phyloP scores from a whole-genome alignment of 2,329 filamentous ascomycete genomes.

The Harringtonia aguacate region DNA sequence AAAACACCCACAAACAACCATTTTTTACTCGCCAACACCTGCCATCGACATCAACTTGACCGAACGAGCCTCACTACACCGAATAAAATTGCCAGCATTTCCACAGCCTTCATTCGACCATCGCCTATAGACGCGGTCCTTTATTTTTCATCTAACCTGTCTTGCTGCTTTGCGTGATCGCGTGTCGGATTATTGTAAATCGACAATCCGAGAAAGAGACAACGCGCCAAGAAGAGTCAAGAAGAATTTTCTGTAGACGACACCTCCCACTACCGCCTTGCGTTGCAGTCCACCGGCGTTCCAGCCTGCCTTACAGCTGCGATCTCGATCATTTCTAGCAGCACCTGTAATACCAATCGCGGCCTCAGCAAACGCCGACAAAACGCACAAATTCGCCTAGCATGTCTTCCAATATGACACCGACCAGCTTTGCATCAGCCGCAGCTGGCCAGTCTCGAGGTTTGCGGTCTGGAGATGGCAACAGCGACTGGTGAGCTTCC shows the following conservation, averaged over 20 bases:
- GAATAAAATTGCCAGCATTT: neutral
- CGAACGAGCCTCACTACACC: neutral
- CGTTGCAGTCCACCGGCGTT: neutral
- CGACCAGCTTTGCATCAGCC: conserved; percentile 76
- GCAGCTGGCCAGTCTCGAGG: conserved; percentile 65
- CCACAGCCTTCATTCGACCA: neutral
- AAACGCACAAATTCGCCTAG: conserved; percentile 11
- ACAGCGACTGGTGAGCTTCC: conserved; percentile 12
- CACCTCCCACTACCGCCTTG: neutral
- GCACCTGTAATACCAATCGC: neutral
- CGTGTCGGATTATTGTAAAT: conserved; percentile 1
- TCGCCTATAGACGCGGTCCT: neutral
- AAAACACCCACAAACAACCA: neutral
- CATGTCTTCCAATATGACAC: conserved; percentile 60
- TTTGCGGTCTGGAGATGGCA: conserved; percentile 34
- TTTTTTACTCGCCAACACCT: neutral
- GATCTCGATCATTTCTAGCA: neutral
- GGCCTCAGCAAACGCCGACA: too few species aligned
- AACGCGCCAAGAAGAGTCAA: neutral
- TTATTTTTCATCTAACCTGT: neutral
- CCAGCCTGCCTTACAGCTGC: neutral
- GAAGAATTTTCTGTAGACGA: neutral
- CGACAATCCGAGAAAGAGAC: neutral
- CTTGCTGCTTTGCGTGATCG: neutral
- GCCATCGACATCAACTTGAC: neutral